These are phyloP conservation scores for Populus hybrid DNA, from an alignment of 441 rosid species.

Conservation along the genomic window DNA sequence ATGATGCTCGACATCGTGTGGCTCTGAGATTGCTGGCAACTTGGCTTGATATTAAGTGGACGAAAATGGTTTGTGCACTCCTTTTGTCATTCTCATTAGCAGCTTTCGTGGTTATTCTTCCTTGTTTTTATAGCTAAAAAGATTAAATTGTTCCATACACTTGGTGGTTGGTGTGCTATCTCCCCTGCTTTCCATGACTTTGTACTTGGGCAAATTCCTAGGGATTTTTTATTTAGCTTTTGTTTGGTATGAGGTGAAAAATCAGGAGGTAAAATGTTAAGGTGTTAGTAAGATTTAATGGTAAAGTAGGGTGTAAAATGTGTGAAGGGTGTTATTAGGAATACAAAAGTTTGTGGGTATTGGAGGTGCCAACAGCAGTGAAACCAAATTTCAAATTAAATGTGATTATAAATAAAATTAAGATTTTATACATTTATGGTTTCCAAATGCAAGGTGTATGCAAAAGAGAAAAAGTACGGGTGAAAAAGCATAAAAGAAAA, in stretches of 20 bases:
- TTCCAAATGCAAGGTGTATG: not conserved
- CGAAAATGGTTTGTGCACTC: constrained; percentile 64
- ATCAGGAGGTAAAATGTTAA: not conserved
- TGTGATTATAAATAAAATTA: not conserved
- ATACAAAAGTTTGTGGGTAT: not conserved
- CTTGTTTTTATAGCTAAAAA: not conserved
- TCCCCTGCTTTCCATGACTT: not conserved
- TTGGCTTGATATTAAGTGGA: constrained; percentile 81
- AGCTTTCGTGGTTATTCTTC: not conserved
- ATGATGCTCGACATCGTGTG: constrained; percentile 93
- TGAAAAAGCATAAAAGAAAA: too few species aligned
- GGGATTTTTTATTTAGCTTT: not conserved
- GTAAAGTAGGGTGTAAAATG: not conserved
- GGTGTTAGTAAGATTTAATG: too few species aligned
- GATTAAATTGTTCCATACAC: not conserved
- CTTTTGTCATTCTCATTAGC: not conserved
- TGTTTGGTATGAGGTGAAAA: not conserved
- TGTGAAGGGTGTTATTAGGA: not conserved
- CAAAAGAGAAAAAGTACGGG: not conserved
- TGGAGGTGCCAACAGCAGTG: not conserved
- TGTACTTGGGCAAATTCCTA: not conserved
- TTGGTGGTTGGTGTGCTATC: not conserved
- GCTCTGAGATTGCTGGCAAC: constrained; percentile 76
- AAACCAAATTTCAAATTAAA: not conserved
- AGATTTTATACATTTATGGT: not conserved